Evolutionary conservation across 176 grass and related monocot genomes (phyloP).

Genomic region (Oryza glaberrima): DNA sequence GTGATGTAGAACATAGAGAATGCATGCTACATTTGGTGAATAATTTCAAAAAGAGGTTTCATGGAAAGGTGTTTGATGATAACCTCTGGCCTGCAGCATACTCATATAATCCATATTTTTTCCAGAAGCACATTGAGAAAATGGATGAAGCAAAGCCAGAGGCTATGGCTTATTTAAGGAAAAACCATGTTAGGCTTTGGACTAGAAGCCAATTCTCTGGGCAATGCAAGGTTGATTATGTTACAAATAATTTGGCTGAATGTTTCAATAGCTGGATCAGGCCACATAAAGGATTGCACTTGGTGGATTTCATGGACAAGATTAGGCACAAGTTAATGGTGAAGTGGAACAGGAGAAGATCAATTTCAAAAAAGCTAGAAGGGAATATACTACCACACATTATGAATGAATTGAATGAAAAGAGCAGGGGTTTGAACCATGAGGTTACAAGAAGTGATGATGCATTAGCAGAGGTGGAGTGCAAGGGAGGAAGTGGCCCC

Average conservation of each 20-base stretch:
- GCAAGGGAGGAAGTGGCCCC: not conserved
- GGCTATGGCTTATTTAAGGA: too few species aligned
- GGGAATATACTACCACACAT: not conserved
- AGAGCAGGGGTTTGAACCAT: not conserved
- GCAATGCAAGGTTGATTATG: not conserved
- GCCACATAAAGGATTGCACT: not conserved
- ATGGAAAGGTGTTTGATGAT: not conserved
- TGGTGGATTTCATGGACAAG: not conserved
- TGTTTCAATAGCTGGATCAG: too few species aligned
- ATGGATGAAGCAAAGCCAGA: not conserved
- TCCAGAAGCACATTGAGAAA: not conserved
- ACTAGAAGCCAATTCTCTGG: not conserved
- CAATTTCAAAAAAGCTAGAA: not conserved
- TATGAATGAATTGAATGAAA: not conserved
- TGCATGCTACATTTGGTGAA: not conserved
- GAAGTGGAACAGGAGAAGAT: not conserved
- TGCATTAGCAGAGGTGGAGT: not conserved
- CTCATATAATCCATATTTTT: not conserved
- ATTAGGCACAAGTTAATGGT: not conserved
- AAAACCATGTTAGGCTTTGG: too few species aligned
- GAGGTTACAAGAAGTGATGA: not conserved
- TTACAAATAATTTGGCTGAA: not conserved
- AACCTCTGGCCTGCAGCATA: not conserved
- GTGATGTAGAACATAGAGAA: not conserved
- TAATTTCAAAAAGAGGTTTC: not conserved